Conservation (phyloP, 257 asterid genomes). For the Solanum tacnaense region DNA sequence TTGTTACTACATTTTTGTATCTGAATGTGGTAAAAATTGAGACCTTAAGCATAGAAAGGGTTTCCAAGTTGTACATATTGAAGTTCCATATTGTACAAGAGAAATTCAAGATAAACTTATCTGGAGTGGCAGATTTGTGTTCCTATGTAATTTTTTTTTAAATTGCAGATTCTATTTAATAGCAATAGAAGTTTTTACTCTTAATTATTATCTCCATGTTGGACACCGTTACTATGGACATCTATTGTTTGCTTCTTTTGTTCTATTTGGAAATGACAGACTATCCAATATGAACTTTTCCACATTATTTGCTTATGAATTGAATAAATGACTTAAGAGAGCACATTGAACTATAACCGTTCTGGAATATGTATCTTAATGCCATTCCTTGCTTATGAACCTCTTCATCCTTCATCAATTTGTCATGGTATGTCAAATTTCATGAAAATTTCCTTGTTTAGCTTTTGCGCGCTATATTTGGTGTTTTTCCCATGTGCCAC, state of each 20-base stretch:
- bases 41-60: neutral
- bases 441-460: no score
- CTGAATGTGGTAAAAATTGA: neutral
- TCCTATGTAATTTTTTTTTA: accelerated
- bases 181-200: neutral
- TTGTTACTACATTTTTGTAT: neutral
- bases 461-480: no score
- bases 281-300: neutral
- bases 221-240: no score
- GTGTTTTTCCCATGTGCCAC: no score
- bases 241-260: neutral
- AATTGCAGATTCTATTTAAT: neutral
- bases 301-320: neutral
- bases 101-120: neutral
- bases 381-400: conserved; percentile 14
- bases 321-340: conserved; percentile 34
- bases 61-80: neutral
- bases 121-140: neutral
- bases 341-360: conserved; percentile 42
- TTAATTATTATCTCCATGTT: no score
- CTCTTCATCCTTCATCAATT: neutral
- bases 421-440: no score
- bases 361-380: conserved; percentile 21
- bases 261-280: neutral
- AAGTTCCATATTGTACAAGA: neutral